Evolutionary conservation across 2,329 filamentous ascomycete species (phyloP).

Genomic region (Aspergillus chevalieri): DNA sequence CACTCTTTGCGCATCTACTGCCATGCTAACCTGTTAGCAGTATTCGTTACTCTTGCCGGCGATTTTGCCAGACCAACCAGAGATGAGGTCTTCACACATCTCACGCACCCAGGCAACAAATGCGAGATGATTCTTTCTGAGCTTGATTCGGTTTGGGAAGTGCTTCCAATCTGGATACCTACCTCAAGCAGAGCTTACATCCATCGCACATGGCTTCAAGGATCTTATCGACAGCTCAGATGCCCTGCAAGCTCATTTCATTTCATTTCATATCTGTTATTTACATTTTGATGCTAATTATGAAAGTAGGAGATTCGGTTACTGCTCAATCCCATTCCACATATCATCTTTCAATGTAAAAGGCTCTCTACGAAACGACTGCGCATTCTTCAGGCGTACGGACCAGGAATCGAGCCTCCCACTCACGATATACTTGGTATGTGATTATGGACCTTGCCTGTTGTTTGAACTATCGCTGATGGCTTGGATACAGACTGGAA

Average conservation of each 20-base stretch:
- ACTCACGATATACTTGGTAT: background rate
- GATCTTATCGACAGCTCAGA: background rate
- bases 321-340: background rate
- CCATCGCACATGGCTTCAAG: background rate
- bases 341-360: background rate
- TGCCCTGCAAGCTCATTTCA: background rate
- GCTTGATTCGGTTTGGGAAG: background rate
- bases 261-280: background rate
- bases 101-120: background rate
- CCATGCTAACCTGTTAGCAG: background rate
- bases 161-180: background rate
- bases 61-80: background rate
- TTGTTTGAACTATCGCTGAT: background rate
- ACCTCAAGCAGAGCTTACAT: background rate
- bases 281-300: background rate
- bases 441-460: background rate
- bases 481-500: background rate
- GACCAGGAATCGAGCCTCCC: background rate
- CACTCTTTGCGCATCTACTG: background rate
- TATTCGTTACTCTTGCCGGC: background rate
- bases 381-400: background rate
- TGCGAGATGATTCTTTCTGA: background rate
- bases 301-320: background rate
- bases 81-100: background rate
- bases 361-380: background rate